A percentile compares a stretch with the other conserved stretches of the same genome.
These are phyloP conservation scores for Pharus latifolius DNA, from an alignment of 176 grass and related monocot genomes.

Conservation along the genomic window DNA sequence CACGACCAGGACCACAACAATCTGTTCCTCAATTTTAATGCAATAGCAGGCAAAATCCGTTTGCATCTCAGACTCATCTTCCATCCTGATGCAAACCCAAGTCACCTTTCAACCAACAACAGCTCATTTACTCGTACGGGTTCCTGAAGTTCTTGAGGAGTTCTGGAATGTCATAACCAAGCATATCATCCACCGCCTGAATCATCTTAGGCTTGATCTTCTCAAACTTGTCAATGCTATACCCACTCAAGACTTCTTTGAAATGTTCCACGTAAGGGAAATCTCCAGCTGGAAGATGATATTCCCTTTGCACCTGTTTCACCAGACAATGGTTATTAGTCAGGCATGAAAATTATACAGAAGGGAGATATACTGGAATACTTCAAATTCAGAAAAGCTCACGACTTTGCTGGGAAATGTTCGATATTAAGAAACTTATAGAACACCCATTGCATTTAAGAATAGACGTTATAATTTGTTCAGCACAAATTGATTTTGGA, in stretches of 20 bases:
- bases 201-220: slow-evolving; percentile 96
- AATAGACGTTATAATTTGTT: no score
- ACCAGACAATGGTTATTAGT: background rate
- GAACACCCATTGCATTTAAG: no score
- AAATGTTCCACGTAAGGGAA: slow-evolving; percentile 89
- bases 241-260: slow-evolving; percentile 66
- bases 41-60: background rate
- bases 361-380: background rate
- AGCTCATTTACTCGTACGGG: slow-evolving; percentile 52
- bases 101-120: background rate
- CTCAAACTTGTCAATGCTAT: slow-evolving; percentile 92
- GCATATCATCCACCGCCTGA: slow-evolving; percentile 87
- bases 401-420: no score
- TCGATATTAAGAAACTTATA: no score
- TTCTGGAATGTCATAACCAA: slow-evolving; percentile 88
- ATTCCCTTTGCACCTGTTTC: slow-evolving; percentile 74
- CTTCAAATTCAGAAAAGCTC: background rate
- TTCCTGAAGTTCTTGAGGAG: slow-evolving; percentile 84
- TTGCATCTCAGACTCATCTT: background rate
- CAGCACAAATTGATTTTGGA: no score
- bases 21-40: background rate
- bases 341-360: background rate
- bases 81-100: background rate
- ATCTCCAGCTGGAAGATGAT: slow-evolving; percentile 73
- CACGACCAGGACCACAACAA: background rate